Conservation (phyloP, 768 basidiomycete species). For the Lentinula sp. region DNA sequence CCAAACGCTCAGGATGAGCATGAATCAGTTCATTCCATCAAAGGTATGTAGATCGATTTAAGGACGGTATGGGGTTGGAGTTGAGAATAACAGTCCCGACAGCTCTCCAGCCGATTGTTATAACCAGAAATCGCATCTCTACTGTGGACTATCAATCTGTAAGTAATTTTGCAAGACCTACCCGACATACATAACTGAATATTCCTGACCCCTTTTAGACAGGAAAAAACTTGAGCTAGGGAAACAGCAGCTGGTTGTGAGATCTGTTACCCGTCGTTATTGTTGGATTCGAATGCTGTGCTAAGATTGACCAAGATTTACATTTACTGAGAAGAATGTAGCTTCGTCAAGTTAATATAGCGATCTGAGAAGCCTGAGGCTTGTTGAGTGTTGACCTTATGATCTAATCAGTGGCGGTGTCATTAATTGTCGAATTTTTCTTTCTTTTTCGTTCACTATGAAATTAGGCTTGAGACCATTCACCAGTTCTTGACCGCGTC, state of each 20-base stretch:
- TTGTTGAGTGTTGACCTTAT: no score
- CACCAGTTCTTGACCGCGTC: no score
- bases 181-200: neutral
- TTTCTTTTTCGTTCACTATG: no score
- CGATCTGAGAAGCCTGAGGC: no score
- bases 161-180: neutral
- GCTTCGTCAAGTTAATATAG: no score
- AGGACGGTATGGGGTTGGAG: neutral
- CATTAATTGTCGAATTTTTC: no score
- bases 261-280: no score
- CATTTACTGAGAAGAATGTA: no score
- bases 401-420: no score
- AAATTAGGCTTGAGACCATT: no score
- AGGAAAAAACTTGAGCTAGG: neutral
- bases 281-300: no score
- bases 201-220: neutral
- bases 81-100: neutral
- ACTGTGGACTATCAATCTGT: neutral
- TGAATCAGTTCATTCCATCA: neutral
- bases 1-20: neutral
- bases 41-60: neutral
- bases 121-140: neutral
- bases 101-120: neutral
- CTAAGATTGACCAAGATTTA: no score
- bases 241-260: neutral